Conservation (phyloP, 75 land plant genomes). For the Selaginella tamariscina region DNA sequence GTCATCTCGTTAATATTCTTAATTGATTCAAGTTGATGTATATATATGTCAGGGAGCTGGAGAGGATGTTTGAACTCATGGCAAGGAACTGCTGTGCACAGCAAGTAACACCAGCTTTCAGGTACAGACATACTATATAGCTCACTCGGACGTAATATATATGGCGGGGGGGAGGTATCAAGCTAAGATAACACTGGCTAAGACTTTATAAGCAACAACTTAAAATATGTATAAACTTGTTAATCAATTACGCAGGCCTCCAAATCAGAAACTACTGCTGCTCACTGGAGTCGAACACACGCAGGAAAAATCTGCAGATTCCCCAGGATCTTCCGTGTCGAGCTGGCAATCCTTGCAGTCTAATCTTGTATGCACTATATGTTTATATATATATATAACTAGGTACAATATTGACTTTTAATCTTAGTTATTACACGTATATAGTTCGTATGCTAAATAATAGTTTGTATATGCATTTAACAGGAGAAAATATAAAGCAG, state of each 20-base stretch:
- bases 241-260: not conserved
- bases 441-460: too few relatives aligned
- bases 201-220: too few relatives aligned
- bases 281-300: not conserved
- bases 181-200: too few relatives aligned
- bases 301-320: not conserved
- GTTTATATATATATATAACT: not conserved
- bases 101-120: not conserved
- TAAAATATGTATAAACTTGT: too few relatives aligned
- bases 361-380: constrained; percentile 21
- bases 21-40: not conserved
- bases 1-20: not conserved
- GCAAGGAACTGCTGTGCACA: constrained; percentile 61
- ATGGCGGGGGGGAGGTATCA: too few relatives aligned
- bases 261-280: not conserved
- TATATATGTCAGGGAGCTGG: constrained; percentile 55
- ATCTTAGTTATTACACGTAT: too few relatives aligned
- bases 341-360: constrained; percentile 28
- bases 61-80: constrained; percentile 54
- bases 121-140: not conserved
- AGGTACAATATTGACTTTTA: not conserved
- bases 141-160: too few relatives aligned
- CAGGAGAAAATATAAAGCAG: constrained; percentile 55
- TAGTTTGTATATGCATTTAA: not conserved
- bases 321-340: not conserved